Base-by-base conservation (phyloP, 768 basidiomycete genomes). In the Mycena vitilis region DNA sequence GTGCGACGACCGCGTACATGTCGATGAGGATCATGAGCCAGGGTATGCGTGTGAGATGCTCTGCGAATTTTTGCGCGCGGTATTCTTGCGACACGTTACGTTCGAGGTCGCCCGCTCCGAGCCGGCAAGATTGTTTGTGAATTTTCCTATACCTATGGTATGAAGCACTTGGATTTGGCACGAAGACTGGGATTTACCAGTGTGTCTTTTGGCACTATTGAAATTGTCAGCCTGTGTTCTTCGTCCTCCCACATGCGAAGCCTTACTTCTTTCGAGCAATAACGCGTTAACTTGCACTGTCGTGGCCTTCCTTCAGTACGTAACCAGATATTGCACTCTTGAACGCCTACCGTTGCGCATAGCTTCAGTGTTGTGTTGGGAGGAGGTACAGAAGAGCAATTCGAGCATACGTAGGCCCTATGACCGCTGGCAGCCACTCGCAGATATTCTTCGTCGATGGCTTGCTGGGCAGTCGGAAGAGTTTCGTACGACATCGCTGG, bases 11-110 rank as follows among this genome's bases (percentile, higher is more conserved):
- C 38, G 64, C 64, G 22, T 65, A 65, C 47, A 65, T 48, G 48
- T 65, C 56, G 57, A 65, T 56, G 64, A 65, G 56, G 37, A 49
- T 59, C 37, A 65, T 65, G 48, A 65, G 55, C 64, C 64, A 65
- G 12, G 64, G 57, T 5, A 65, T 56, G n/a, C 30, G 64, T 20
- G 40, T 57, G 15, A 65, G 48, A 16, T 59, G 54, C 37, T 59
- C 49, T 38, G 57, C 57, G 25, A 65, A 65, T 56, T 42, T 52
- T 37, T 65, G 64, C 4, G 64, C 64, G 38, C 57, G 56, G 20
- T 59, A 58, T 52, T 65, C 64, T 9, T 25, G 13, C 23, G 64
- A 48, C 0, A 65, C 64, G n/a, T 65, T 47, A 16, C 64, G 64
- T 18, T 47, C 55, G 25, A 59, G 30, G 23, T 51, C 55, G 30